Evolutionary conservation across 106 monocot genomes (phyloP), one percentile per base, ranked within the genome.

Genomic region (Platanthera guangdongensis): DNA sequence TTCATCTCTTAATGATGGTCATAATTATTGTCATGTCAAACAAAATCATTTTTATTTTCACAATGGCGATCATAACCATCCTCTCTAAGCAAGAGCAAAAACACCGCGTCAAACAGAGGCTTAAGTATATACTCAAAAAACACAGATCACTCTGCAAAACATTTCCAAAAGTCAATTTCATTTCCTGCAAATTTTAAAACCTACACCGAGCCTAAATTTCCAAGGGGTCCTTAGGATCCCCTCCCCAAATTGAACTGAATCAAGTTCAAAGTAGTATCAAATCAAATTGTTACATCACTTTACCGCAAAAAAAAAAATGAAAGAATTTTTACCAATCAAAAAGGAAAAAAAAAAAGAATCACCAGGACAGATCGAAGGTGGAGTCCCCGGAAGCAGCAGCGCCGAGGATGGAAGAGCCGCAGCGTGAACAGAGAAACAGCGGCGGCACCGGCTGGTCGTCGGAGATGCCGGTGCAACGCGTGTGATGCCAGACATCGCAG

Each of bases 401-500:
- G 8, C 32, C 77, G 25, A 81, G 50, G 11, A 85, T 75, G 16
- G 72, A 67, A 10, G 77, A 76, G 12, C 90, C 78, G 73, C 93
- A 97, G 7, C 63, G 12, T 8, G 81, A 65, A 73, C 94, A 99
- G 68, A 99, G 81, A 79, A 99, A 99, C 64, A 89, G 60, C 52
- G 80, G 75, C 19, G 97, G 94, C 60, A 92, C 89, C 7, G 77
- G 72, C 52, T 81, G 86, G 4, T 52, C 87, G 14, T 99, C 97
- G 8, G 74, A 77, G n/a, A 99, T 89, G 28, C 94, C 94, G 4
- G 81, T 84, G 77, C 97, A 99, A 21, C 86, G 80, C 8, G 97
- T 99, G 86, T 99, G 97, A 48, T 99, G 94, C 94, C 97, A 99
- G 13, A 88, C 86, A 67, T 89, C 91, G 81, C 97, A 99, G 4